phyloP scores from a whole-genome alignment of 495 filamentous ascomycete species.

The Mytilinidion resinicola region DNA sequence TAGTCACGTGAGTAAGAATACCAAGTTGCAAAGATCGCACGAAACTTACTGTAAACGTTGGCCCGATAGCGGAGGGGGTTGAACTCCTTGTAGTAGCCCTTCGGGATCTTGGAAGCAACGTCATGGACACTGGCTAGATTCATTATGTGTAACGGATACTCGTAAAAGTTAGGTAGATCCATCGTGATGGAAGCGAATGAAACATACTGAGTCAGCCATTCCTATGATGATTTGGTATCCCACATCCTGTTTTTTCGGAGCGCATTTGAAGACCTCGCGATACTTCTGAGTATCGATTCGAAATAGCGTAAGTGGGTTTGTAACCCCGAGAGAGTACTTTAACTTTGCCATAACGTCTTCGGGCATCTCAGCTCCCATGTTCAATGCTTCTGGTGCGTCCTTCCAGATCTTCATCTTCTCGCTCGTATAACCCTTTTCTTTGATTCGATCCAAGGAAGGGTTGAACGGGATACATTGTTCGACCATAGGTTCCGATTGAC shows the following conservation, averaged over 20 bases:
- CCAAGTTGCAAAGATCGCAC: conserved; percentile 31
- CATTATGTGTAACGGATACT: conserved; percentile 79
- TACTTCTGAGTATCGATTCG: conserved; percentile 55
- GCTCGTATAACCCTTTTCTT: conserved; percentile 48
- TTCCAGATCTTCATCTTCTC: conserved; percentile 74
- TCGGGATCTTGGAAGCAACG: conserved; percentile 35
- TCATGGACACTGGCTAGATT: conserved; percentile 69
- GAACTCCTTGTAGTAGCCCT: conserved; percentile 36
- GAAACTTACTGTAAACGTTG: conserved; percentile 63
- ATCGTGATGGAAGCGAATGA: background rate
- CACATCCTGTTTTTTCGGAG: conserved; percentile 58
- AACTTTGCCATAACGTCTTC: conserved; percentile 44
- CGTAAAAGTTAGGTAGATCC: conserved; percentile 12
- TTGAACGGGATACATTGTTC: conserved; percentile 59
- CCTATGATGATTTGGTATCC: conserved; percentile 73
- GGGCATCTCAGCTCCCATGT: conserved; percentile 48
- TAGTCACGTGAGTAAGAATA: background rate
- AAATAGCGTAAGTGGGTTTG: conserved; percentile 63
- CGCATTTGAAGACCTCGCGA: conserved; percentile 67
- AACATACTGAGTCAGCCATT: conserved; percentile 72
- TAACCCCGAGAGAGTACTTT: conserved; percentile 54
- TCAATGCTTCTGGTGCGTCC: conserved; percentile 49
- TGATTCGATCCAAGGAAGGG: conserved; percentile 49
- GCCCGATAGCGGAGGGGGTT: conserved; percentile 70
- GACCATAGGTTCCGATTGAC: conserved; percentile 20